phyloP scores from a whole-genome alignment of 129 eudicot genomes.

The Chrysanthemum lavandulifolium region DNA sequence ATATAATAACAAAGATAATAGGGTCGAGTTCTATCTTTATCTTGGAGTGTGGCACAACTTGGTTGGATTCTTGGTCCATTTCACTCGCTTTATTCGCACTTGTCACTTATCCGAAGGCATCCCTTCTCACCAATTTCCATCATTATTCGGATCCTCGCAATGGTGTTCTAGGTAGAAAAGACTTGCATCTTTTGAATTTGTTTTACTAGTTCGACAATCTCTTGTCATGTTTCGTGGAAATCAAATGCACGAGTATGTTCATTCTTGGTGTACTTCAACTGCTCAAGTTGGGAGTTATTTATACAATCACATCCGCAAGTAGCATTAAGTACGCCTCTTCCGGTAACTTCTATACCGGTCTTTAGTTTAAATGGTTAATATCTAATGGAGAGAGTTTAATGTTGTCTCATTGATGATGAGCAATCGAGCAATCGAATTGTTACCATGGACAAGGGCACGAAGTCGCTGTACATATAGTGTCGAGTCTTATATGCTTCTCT shows the following conservation, averaged over 20 bases:
- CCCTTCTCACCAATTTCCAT: slow-evolving; percentile 59
- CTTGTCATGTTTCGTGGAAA: slow-evolving; percentile 40
- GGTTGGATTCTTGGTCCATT: slow-evolving; percentile 92
- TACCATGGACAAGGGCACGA: slow-evolving; percentile 64
- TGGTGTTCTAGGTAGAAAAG: slow-evolving; percentile 54
- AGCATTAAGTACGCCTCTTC: slow-evolving; percentile 53
- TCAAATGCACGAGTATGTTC: slow-evolving; percentile 45
- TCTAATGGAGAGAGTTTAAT: background rate
- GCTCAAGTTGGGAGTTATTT: slow-evolving; percentile 61
- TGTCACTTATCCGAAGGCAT: slow-evolving; percentile 46
- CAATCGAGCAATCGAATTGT: slow-evolving; percentile 72
- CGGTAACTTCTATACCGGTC: background rate
- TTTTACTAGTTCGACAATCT: background rate
- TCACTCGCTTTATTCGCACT: slow-evolving; percentile 54
- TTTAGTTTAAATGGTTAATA: background rate
- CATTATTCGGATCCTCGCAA: slow-evolving; percentile 46
- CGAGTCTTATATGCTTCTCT: slow-evolving; percentile 57
- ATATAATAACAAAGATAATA: slow-evolving; percentile 74
- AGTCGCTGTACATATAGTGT: slow-evolving; percentile 48
- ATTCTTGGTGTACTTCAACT: slow-evolving; percentile 43
- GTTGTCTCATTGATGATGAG: slow-evolving; percentile 38
- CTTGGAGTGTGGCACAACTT: slow-evolving; percentile 80
- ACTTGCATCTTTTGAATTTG: background rate
- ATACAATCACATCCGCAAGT: slow-evolving; percentile 66
- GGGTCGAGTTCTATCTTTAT: slow-evolving; percentile 81